These are phyloP conservation scores for Acarospora socialis DNA, from an alignment of 2,329 filamentous ascomycete species.

Conservation along the genomic window DNA sequence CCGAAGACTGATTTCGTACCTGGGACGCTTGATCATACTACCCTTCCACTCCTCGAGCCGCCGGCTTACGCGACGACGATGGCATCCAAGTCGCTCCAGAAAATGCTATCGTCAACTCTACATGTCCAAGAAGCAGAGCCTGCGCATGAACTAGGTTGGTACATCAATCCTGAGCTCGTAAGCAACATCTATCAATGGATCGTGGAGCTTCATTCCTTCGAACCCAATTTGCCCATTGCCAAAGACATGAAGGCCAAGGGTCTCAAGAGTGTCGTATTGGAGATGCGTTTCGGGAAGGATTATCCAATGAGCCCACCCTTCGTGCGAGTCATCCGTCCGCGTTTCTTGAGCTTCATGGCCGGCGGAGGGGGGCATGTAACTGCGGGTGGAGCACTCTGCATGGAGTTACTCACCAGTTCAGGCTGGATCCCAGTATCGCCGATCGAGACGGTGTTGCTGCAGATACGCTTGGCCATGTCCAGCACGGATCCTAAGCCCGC, in stretches of 20 bases:
- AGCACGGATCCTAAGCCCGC: conserved; percentile 56
- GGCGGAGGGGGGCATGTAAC: conserved; percentile 84
- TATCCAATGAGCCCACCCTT: conserved; percentile 74
- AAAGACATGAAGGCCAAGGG: conserved; percentile 53
- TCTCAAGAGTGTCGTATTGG: conserved; percentile 57
- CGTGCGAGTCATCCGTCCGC: conserved; percentile 66
- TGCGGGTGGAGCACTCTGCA: conserved; percentile 66
- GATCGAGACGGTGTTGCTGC: conserved; percentile 67
- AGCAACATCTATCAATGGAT: conserved; percentile 83
- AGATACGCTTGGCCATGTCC: conserved; percentile 64
- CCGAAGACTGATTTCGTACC: conserved; percentile 49
- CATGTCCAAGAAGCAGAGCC: conserved; percentile 48
- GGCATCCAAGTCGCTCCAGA: conserved; percentile 49
- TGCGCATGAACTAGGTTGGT: conserved; percentile 64
- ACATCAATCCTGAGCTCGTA: conserved; percentile 52
- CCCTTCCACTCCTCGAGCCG: conserved; percentile 48
- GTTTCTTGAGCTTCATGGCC: conserved; percentile 54
- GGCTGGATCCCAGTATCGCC: conserved; percentile 64
- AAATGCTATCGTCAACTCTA: conserved; percentile 50
- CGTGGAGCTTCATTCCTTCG: conserved; percentile 75
- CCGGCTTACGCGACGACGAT: conserved; percentile 49
- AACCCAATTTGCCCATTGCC: conserved; percentile 51
- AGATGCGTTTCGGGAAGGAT: conserved; percentile 63
- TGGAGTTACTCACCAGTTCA: conserved; percentile 69
- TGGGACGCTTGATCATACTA: conserved; percentile 46